These are phyloP conservation scores for Blastobotrys petasosporus DNA, from an alignment of 1,139 yeast genomes.

Conservation along the genomic window DNA sequence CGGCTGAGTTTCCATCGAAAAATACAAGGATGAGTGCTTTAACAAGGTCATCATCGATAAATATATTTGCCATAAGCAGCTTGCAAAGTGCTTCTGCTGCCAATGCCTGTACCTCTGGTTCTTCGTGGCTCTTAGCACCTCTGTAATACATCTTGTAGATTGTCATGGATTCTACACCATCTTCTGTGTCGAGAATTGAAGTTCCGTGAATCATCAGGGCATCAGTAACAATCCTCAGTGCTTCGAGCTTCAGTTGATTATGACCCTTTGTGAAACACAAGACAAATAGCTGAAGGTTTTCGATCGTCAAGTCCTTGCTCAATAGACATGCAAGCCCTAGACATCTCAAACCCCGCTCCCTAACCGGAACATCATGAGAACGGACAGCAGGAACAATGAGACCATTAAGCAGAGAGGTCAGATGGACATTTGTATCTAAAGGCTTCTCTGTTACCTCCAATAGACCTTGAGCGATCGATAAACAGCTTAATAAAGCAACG, in stretches of 20 bases:
- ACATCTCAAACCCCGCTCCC: conserved; percentile 67
- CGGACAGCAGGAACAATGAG: conserved; percentile 80
- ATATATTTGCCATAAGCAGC: conserved; percentile 68
- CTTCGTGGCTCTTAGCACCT: conserved; percentile 47
- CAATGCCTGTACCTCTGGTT: conserved; percentile 65
- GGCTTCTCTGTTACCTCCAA: conserved; percentile 64
- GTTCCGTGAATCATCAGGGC: conserved; percentile 73
- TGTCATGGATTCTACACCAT: conserved; percentile 56
- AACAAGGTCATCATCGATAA: conserved; percentile 63
- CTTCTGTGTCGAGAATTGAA: conserved; percentile 56
- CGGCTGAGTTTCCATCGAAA: conserved; percentile 60
- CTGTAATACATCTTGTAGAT: conserved; percentile 63
- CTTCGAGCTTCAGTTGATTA: conserved; percentile 52
- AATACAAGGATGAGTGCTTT: conserved; percentile 68
- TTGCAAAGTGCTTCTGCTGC: conserved; percentile 89
- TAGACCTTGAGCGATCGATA: conserved; percentile 64
- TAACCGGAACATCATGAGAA: conserved; percentile 51
- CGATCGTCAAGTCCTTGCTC: conserved; percentile 56
- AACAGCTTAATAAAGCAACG: conserved; percentile 51
- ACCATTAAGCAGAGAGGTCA: conserved; percentile 68
- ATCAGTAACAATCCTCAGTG: conserved; percentile 70
- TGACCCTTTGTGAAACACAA: conserved; percentile 59
- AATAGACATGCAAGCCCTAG: conserved; percentile 75
- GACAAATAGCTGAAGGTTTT: conserved; percentile 50
- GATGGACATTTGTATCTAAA: conserved; percentile 56